These are phyloP conservation scores for Conticribra weissflogii DNA, from an alignment of 108 stramenopile genomes.

Conservation along the genomic window DNA sequence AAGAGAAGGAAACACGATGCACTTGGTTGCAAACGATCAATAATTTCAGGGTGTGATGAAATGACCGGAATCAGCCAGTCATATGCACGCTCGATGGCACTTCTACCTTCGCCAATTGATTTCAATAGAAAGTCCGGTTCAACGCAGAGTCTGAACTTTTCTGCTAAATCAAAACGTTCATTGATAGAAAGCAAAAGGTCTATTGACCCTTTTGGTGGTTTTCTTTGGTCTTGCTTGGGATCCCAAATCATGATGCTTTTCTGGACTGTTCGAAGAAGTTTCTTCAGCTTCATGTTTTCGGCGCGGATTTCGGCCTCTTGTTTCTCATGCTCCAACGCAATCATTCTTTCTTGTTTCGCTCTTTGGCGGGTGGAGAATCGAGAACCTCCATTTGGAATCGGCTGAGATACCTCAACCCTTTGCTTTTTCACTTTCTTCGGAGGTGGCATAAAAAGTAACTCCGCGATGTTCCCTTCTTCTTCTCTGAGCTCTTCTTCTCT, in stretches of 20 bases:
- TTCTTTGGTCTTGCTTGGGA: conserved; percentile 57
- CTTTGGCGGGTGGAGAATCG: conserved; percentile 61
- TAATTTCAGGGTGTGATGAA: conserved; percentile 61
- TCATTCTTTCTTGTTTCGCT: conserved; percentile 46
- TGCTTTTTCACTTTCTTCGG: conserved; percentile 22
- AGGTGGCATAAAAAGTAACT: conserved; percentile 58
- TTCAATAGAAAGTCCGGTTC: conserved; percentile 68
- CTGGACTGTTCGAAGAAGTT: conserved; percentile 59
- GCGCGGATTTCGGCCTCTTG: conserved; percentile 40
- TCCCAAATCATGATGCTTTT: conserved; percentile 81
- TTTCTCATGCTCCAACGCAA: conserved; percentile 51
- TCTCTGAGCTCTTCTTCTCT: conserved; percentile 58
- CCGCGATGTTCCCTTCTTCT: conserved; percentile 63
- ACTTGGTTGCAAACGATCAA: conserved; percentile 68
- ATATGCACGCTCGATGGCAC: conserved; percentile 79
- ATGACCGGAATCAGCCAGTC: conserved; percentile 86
- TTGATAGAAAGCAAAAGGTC: conserved; percentile 68
- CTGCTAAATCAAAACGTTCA: conserved; percentile 60
- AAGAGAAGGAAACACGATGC: conserved; percentile 77
- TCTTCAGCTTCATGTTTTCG: conserved; percentile 57
- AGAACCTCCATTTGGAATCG: conserved; percentile 15
- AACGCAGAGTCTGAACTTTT: conserved; percentile 53
- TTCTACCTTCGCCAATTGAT: conserved; percentile 68
- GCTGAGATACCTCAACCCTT: conserved; percentile 1
- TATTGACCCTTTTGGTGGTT: conserved; percentile 77